Conservation (phyloP, 345 rosid genomes). For the Eucalyptus brandiana region DNA sequence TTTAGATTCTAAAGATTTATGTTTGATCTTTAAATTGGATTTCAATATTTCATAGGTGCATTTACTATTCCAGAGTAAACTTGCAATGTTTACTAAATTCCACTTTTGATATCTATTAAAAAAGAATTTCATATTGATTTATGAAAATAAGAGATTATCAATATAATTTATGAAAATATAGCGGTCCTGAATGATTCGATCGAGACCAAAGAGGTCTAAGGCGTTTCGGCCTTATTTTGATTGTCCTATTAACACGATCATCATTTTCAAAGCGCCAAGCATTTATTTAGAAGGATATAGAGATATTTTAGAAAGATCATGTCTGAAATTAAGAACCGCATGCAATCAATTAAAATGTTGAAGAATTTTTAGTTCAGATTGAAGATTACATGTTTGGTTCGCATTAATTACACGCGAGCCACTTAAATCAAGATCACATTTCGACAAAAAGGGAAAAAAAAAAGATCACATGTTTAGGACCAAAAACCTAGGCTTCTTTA, state of each 20-base stretch:
- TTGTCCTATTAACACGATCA: background rate
- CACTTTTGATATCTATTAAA: background rate
- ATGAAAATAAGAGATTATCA: background rate
- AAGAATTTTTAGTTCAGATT: background rate
- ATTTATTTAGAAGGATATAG: background rate
- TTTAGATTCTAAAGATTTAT: background rate
- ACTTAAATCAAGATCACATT: background rate
- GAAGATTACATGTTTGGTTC: background rate
- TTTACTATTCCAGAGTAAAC: background rate
- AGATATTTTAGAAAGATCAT: background rate
- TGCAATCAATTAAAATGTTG: accelerated
- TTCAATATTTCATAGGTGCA: background rate
- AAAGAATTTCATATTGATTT: accelerated
- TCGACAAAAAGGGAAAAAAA: too few relatives aligned
- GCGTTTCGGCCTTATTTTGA: accelerated
- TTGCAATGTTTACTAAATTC: background rate
- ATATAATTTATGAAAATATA: background rate
- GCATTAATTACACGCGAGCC: background rate
- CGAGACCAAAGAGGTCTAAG: background rate
- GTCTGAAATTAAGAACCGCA: accelerated
- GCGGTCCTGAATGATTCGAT: accelerated
- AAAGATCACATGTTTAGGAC: background rate
- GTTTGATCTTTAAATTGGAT: background rate
- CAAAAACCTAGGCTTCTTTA: background rate
- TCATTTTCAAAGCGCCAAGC: background rate